Percentiles rank a stretch among this genome's conserved stretches.
These are phyloP conservation scores for Coprinopsis cinerea DNA, from an alignment of 768 basidiomycete species.

Conservation along the genomic window DNA sequence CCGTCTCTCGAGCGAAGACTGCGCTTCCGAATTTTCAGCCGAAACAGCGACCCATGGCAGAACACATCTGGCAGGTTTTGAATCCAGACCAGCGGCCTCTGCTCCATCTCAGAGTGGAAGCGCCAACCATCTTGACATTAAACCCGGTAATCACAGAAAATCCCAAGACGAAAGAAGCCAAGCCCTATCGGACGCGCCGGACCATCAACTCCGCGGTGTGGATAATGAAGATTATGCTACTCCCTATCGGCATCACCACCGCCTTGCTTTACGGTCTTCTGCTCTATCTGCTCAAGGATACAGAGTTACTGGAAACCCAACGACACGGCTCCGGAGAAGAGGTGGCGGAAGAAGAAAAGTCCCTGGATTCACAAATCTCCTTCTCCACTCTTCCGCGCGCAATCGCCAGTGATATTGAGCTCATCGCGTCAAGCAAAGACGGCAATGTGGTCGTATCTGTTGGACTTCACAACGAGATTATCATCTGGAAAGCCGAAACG, in stretches of 20 bases:
- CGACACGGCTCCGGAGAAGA: conserved; percentile 51
- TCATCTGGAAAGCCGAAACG: conserved; percentile 54
- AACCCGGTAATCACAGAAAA: conserved; percentile 31
- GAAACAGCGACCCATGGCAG: conserved; percentile 33
- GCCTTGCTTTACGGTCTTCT: conserved; percentile 68
- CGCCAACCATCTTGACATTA: conserved; percentile 73
- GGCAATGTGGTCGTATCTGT: conserved; percentile 64
- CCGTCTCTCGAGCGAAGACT: conserved; percentile 23
- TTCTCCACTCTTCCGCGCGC: conserved; percentile 77
- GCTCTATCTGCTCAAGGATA: conserved; percentile 83
- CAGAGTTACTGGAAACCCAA: conserved; percentile 86
- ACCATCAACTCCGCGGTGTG: conserved; percentile 59
- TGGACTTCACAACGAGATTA: conserved; percentile 73
- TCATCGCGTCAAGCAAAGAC: conserved; percentile 65
- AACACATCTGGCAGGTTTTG: conserved; percentile 69
- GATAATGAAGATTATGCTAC: conserved; percentile 74
- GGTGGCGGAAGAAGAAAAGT: conserved; percentile 21
- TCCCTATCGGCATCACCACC: conserved; percentile 81
- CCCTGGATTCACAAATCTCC: conserved; percentile 38
- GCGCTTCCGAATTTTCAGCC: conserved; percentile 21
- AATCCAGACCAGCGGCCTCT: conserved; percentile 63
- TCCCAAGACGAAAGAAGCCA: conserved; percentile 14
- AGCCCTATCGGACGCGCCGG: conserved; percentile 33
- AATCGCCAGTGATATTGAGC: conserved; percentile 77
- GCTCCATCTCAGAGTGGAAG: conserved; percentile 75